Conservation (phyloP, 202 grass and related monocot species). For the Panicum hallii region DNA sequence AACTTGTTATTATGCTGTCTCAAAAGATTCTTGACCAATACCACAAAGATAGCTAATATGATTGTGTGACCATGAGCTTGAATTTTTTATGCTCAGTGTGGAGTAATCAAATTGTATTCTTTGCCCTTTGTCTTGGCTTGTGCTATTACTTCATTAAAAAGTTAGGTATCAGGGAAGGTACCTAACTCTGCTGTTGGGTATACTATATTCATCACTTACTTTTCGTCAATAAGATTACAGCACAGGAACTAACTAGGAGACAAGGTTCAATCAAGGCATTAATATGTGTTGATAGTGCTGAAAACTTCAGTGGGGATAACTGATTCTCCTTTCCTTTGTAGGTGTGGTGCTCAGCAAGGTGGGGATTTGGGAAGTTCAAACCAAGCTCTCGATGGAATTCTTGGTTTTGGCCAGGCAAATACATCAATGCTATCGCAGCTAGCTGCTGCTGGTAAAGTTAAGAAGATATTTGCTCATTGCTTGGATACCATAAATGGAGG, state of each 20-base stretch:
- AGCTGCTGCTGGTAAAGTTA: slow-evolving; percentile 80
- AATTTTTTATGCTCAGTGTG: slow-evolving; percentile 14
- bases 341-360: slow-evolving; percentile 95
- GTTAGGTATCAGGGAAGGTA: slow-evolving; percentile 36
- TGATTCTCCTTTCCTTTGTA: slow-evolving; percentile 47
- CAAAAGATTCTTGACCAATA: neutral
- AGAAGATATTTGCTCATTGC: slow-evolving; percentile 95
- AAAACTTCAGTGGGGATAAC: slow-evolving; percentile 33
- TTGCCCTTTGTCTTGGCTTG: slow-evolving; percentile 10
- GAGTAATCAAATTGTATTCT: slow-evolving; percentile 13
- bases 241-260: slow-evolving; percentile 2
- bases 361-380: slow-evolving; percentile 86
- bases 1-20: neutral
- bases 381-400: slow-evolving; percentile 94
- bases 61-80: neutral
- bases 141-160: slow-evolving; percentile 31
- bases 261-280: slow-evolving; percentile 5
- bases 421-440: slow-evolving; percentile 88
- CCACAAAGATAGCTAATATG: neutral
- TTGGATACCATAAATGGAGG: slow-evolving; percentile 90
- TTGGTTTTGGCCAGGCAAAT: slow-evolving; percentile 96
- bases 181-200: slow-evolving; percentile 27
- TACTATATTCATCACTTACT: neutral
- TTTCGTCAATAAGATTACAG: slow-evolving; percentile 22
- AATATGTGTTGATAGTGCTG: neutral